Base-by-base conservation (phyloP, 257 asterid species). In the Ocimum tenuiflorum region DNA sequence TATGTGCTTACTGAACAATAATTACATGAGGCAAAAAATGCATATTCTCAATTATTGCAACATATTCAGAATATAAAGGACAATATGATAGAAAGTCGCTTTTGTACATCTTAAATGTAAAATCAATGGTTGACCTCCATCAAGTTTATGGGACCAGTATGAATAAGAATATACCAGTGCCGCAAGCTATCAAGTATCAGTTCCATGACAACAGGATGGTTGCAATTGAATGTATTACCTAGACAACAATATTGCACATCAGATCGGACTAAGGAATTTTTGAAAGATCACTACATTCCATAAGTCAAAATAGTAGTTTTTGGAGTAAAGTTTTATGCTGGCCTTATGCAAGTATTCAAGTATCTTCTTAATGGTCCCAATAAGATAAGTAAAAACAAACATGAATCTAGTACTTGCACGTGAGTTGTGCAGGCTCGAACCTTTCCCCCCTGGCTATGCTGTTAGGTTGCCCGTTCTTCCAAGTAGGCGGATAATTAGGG, bases 121-220 rank as follows among this genome's bases (percentile, higher is more conserved):
- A 62, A 23, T 10, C 8, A 13, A 48, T 20, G 31, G 29, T 50
- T 39, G 54, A 22, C 36, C 36, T 29, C n/a, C 27, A 53, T 43
- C 35, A 66, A 70, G 72, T 68, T 13, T 46, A 29, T 23, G 41
- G 17, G 41, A 60, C 48, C 5, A 60, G 59, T 36, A 54, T 68
- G 65, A 77, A 57, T 63, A 58, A 43, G 71, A 48, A 60, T 61
- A 55, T 92, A 92, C 99, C 99, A 92, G 81, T 92, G 96, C 78
- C 95, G 86, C 82, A 92, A 78, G 86, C 99, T 92, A 75, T 86
- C 96, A 57, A 92, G 97, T 79, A 92, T 77, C 61, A 92, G 77
- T 74, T 92, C 96, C 99, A 86, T 87, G 75, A 92, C 96, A 31
- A 86, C 88, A 65, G 99, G 97, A 74, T 92, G 99, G 80, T 92